A percentile compares a stretch with the other conserved stretches of the same genome.
Evolutionary conservation across 2,329 filamentous ascomycete species (phyloP).

Genomic region (Pyrenophora teres): DNA sequence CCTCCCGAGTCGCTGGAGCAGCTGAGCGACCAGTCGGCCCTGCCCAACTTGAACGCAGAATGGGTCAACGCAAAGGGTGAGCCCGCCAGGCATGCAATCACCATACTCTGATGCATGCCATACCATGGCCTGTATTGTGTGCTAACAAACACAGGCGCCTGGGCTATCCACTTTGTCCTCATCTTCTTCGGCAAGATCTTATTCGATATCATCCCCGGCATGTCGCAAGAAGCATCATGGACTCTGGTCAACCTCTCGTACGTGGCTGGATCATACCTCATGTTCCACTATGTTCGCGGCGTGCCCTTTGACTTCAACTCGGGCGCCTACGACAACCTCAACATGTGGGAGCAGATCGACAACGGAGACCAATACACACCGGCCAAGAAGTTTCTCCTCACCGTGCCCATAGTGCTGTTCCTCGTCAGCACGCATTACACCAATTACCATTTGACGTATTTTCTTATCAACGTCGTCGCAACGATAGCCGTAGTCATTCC

Average conservation of each 20-base stretch:
- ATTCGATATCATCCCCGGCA: conserved; percentile 93
- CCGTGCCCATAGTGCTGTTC: conserved; percentile 92
- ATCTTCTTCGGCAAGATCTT: conserved; percentile 93
- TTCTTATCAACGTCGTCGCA: conserved; percentile 94
- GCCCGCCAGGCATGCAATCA: background rate
- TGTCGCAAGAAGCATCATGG: conserved; percentile 98
- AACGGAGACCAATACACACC: conserved; percentile 98
- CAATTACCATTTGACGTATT: conserved; percentile 95
- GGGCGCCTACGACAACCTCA: conserved; percentile 97
- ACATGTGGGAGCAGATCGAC: conserved; percentile 99
- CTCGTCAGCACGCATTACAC: conserved; percentile 98
- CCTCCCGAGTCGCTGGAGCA: conserved; percentile 96
- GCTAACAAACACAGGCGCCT: conserved; percentile 70
- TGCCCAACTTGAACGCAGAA: conserved; percentile 95
- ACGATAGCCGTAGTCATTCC: conserved; percentile 92
- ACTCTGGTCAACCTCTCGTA: conserved; percentile 98
- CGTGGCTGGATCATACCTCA: conserved; percentile 98
- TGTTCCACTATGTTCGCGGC: conserved; percentile 99
- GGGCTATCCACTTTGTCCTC: conserved; percentile 95
- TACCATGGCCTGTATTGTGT: no score
- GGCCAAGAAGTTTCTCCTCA: conserved; percentile 96
- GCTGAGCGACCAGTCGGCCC: conserved; percentile 90
- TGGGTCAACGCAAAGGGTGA: conserved; percentile 99
- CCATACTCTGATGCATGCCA: no score
- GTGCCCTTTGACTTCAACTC: conserved; percentile 99